phyloP scores from a whole-genome alignment of 768 basidiomycete genomes.

The Russula compacta region DNA sequence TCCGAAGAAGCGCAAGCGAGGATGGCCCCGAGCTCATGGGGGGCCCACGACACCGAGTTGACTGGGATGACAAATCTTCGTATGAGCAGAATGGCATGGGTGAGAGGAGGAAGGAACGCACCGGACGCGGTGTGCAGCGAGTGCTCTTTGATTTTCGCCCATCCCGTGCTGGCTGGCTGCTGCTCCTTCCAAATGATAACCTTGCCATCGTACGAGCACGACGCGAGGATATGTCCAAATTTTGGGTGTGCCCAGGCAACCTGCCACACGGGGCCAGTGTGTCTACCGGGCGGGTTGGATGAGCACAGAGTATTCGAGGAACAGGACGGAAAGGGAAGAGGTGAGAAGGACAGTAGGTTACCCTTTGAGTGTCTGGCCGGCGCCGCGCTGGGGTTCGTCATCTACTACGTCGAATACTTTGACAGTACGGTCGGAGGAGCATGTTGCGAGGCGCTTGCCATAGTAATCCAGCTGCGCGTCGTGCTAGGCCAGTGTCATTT shows the following conservation, averaged over 20 bases:
- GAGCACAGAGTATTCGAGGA: neutral
- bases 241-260: slow-evolving; percentile 98
- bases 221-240: slow-evolving; percentile 92
- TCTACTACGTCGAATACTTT: slow-evolving; percentile 93
- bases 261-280: slow-evolving; percentile 97
- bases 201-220: slow-evolving; percentile 97
- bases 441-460: slow-evolving; percentile 92
- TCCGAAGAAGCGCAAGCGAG: slow-evolving; percentile 96
- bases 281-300: slow-evolving; percentile 37
- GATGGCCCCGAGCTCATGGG: slow-evolving; percentile 94
- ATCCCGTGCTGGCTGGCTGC: slow-evolving; percentile 40
- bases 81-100: neutral
- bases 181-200: slow-evolving; percentile 99
- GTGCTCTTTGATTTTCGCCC: slow-evolving; percentile 96
- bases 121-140: slow-evolving; percentile 89
- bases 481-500: slow-evolving; percentile 44
- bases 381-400: slow-evolving; percentile 62
- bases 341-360: slow-evolving; percentile 29
- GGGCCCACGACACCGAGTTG: slow-evolving; percentile 98
- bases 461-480: slow-evolving; percentile 99
- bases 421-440: slow-evolving; percentile 91
- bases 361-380: slow-evolving; percentile 76
- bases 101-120: slow-evolving; percentile 28
- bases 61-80: slow-evolving; percentile 38
- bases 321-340: neutral